Evolutionary conservation across 139 green algal genomes (phyloP), one percentile per base, ranked within the genome.

Genomic region (Ettlia oleoabundans): DNA sequence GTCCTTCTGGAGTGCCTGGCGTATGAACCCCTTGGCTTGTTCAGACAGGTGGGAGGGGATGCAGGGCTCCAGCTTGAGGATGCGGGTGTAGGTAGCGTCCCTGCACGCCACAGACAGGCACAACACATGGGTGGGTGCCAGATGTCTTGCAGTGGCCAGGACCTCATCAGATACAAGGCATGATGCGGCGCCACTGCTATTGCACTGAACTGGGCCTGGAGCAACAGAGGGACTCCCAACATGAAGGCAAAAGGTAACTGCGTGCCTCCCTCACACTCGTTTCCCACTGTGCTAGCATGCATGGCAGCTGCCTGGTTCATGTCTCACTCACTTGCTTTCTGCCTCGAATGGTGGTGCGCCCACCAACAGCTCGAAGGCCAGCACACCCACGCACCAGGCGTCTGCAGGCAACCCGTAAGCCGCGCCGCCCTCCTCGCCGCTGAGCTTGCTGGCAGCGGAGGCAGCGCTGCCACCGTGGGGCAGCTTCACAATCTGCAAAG

Each of bases 361-460:
- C 30, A 91, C 75, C 41, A 90, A 66, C 52, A 94, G 85, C 83
- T 93, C 87, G 38, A 87, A 93, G 3, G 83, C 82, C 53, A 94
- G 84, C 24, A 93, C 75, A 21, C 87, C 89, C 32, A 81, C 37
- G 35, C 84, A 88, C 97, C 97, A 99, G 66, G 97, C 89, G 86
- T 99, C 97, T 58, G 98, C 92, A 1, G 80, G 35, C 64, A 89
- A 24, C 67, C 87, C 87, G 78, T 94, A 88, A n/a, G 74, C 76
- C 8, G 69, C 66, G 35, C 33, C 37, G 32, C 3, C 32, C 63
- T 81, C 76, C 33, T 58, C 35, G 37, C 6, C 33, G 4, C 9
- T 19, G 0, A 21, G 28, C 9, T 76, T 43, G 35, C 55, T 76
- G 55, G 58, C n/a, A 15, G 70, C 79, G n/a, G 52, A n/a, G 3